Evolutionary conservation across 1,284 basidiomycete genomes (phyloP).

Genomic region (Ceratobasidium sp.): DNA sequence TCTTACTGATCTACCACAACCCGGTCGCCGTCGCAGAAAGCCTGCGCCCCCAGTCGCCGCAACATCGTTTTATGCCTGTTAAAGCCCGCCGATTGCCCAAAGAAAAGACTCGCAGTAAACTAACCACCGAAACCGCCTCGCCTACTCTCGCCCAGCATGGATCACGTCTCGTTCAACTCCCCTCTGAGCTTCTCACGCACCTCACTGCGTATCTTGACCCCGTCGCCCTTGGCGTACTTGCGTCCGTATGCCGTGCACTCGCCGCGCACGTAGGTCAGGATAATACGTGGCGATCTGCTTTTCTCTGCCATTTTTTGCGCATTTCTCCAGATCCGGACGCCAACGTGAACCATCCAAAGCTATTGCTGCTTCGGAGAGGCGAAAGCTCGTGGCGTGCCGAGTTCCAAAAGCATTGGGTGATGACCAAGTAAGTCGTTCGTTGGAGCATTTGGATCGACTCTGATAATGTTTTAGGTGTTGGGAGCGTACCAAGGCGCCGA

Average conservation of each 20-base stretch:
- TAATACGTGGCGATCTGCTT: conserved; percentile 86
- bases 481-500: conserved; percentile 68
- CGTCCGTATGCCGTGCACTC: conserved; percentile 66
- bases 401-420: conserved; percentile 65
- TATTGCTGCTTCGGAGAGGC: conserved; percentile 66
- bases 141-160: conserved; percentile 63
- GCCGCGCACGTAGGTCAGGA: conserved; percentile 78
- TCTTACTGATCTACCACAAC: conserved; percentile 39
- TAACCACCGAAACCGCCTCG: conserved; percentile 50
- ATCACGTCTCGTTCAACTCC: conserved; percentile 51
- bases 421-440: conserved; percentile 62
- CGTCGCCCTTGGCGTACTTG: conserved; percentile 67
- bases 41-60: conserved; percentile 21
- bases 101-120: conserved; percentile 53
- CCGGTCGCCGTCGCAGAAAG: conserved; percentile 5
- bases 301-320: conserved; percentile 73
- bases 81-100: conserved; percentile 48
- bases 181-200: conserved; percentile 79
- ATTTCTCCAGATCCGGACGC: conserved; percentile 66
- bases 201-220: conserved; percentile 82
- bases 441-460: conserved; percentile 27
- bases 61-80: conserved; percentile 52
- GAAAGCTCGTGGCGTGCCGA: conserved; percentile 75
- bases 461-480: conserved; percentile 66
- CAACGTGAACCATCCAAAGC: conserved; percentile 55